Base-by-base conservation (phyloP, 164 flowering plant species). In the Sextonia rubra region DNA sequence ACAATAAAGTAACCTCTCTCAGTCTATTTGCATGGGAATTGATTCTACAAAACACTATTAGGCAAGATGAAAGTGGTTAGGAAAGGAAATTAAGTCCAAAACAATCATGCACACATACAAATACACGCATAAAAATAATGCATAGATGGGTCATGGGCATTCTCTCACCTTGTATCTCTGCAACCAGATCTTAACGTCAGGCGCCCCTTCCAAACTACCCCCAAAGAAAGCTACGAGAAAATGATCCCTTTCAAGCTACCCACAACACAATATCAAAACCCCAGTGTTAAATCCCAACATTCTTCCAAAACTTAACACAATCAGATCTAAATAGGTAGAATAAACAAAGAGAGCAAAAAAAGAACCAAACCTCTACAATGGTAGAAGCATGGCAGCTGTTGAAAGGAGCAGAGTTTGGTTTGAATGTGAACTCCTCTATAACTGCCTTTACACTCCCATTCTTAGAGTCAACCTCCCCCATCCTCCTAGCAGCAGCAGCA, bases 301-400 rank as follows among this genome's bases (percentile, higher is more conserved):
- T 49, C 60, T 23, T 3, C 17, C 4, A 20, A 17, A 6, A 56
- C 3, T 27, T 3, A 47, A 68, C n/a, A 12, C 11, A 22, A 27
- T 60, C 22, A n/a, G 30, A 47, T 61, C 32, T n/a, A 20, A 24
- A 8, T 3, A 15, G 15, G n/a, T n/a, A 24, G 25, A 44, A 20
- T 4, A 55, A 1, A 44, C 29, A 17, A 12, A 6, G 12, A 52
- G 47, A 20, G 15, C 11, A 30, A 32, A 69, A 24, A 37, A 22
- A 29, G 22, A 26, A 25, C 6, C 26, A 37, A 63, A 92, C 98
- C 97, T 94, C 95, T 70, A 91, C 95, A 76, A 94, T 92, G 29
- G 97, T 94, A 52, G 97, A 91, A 82, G 98, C 98, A 85, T 92
- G 98, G 62, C 98, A 94, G 66, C 88, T 90, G 17, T 83, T 88